Base-by-base conservation (phyloP, 2,329 filamentous ascomycete genomes). In the Trichoderma oligosporum region DNA sequence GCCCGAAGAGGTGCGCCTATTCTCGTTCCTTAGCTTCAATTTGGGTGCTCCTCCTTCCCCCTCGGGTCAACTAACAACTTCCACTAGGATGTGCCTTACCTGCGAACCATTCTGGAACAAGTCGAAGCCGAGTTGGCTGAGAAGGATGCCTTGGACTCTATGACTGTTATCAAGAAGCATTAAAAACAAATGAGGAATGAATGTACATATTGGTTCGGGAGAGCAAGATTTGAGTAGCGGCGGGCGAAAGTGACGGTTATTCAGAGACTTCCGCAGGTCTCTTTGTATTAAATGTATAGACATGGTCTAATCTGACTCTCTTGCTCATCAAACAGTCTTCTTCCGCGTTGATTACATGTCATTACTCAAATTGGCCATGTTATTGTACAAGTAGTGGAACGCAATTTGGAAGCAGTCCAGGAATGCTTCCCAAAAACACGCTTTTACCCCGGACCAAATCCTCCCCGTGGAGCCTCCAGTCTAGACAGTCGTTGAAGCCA, bases 41-140 rank as follows among this genome's bases (percentile, higher is more conserved):
- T n/a, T n/a, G n/a, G n/a, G n/a, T n/a, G n/a, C n/a, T n/a, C n/a
- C n/a, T n/a, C n/a, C n/a, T 44, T 7, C 24, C 7, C 11, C 38
- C 38, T 41, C 7, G 14, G 27, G 27, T 6, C 16, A n/a, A 36
- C 51, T 59, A 38, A 59, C 51, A 56, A 20, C 20, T 16, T 4
- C 20, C 22, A 7, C 62, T 60, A 81, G 76, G 82, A 85, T 64
- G 66, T 71, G 33, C 78, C 77, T 27, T 84, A 85, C 74, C 77
- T 85, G 42, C 65, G 68, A 62, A 78, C 76, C 61, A 72, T 84
- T 63, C 76, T 84, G 65, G 70, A 75, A 62, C 69, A 82, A 70
- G 71, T 84, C 68, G 70, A 76, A 69, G 73, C 74, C 61, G 75
- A 77, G 68, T 64, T 73, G 61, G 75, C 74, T 59, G 82, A 85